Conservation (phyloP, 2,329 filamentous ascomycete species). For the Xylaria sp. region DNA sequence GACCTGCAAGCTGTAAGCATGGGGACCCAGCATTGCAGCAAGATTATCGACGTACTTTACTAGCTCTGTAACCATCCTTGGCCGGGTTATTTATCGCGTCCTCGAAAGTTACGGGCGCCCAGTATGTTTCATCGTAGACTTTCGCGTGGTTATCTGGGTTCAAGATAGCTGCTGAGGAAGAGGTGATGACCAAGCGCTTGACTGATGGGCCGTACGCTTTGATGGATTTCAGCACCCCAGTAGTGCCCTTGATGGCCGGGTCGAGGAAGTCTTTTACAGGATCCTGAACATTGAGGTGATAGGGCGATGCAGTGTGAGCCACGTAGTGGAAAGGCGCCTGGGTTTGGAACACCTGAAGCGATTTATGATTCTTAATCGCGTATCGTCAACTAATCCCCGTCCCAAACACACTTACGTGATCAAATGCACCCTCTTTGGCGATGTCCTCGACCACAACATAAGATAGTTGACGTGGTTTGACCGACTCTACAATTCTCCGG, state of each 20-base stretch:
- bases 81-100: conserved; percentile 46
- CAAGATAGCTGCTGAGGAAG: conserved; percentile 58
- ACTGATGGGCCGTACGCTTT: conserved; percentile 60
- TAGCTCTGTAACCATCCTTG: conserved; percentile 49
- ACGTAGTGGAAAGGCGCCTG: conserved; percentile 73
- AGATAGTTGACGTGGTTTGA: conserved; percentile 51
- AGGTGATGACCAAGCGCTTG: conserved; percentile 69
- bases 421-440: conserved; percentile 74
- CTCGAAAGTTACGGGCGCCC: conserved; percentile 52
- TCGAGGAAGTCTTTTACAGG: conserved; percentile 60
- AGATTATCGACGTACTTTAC: conserved; percentile 59
- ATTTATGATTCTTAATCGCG: conserved; percentile 3
- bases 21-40: conserved; percentile 3
- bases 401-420: conserved; percentile 54
- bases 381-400: not conserved
- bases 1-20: conserved; percentile 53
- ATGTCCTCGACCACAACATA: conserved; percentile 76
- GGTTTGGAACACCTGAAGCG: conserved; percentile 50
- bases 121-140: conserved; percentile 54
- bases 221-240: conserved; percentile 59
- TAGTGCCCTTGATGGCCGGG: conserved; percentile 65
- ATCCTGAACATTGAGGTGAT: conserved; percentile 71
- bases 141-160: conserved; percentile 51
- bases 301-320: conserved; percentile 79
- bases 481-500: conserved; percentile 53